Percentiles rank a stretch among this genome's conserved stretches.
These are phyloP conservation scores for Salix suchowensis DNA, from an alignment of 345 rosid genomes.

Conservation along the genomic window DNA sequence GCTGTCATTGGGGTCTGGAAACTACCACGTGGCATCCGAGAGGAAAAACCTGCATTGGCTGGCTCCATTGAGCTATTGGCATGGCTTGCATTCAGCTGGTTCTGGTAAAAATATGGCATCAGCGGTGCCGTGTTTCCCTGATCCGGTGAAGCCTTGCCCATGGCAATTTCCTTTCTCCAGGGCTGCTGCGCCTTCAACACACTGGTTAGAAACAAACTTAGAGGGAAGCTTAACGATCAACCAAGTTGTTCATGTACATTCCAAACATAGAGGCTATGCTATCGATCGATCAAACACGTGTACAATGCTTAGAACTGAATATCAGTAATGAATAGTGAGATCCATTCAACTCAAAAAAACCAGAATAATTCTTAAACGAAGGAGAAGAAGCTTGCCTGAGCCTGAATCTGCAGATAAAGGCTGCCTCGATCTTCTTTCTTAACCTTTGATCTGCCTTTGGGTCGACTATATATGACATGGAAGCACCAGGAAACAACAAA, in stretches of 20 bases:
- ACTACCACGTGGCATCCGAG: neutral
- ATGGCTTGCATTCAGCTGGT: slow-evolving; percentile 3
- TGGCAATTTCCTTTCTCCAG: neutral
- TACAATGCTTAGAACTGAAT: neutral
- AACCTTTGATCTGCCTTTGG: neutral
- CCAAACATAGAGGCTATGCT: neutral
- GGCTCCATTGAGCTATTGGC: slow-evolving; percentile 2
- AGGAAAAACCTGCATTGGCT: neutral
- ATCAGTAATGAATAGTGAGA: neutral
- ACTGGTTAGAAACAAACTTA: neutral
- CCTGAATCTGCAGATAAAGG: slow-evolving; percentile 12
- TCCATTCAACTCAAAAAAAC: neutral
- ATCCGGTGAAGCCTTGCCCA: neutral
- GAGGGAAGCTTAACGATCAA: neutral
- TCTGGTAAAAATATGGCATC: neutral
- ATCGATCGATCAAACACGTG: neutral
- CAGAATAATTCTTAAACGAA: neutral
- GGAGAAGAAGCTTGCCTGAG: slow-evolving; percentile 12
- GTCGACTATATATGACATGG: neutral
- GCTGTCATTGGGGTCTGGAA: neutral
- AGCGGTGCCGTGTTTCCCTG: neutral
- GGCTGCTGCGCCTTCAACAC: neutral
- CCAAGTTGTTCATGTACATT: neutral
- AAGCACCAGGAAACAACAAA: slow-evolving; percentile 7
- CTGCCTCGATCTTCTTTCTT: neutral